Conservation (phyloP, 495 filamentous ascomycete species). For the Podospora comata region DNA sequence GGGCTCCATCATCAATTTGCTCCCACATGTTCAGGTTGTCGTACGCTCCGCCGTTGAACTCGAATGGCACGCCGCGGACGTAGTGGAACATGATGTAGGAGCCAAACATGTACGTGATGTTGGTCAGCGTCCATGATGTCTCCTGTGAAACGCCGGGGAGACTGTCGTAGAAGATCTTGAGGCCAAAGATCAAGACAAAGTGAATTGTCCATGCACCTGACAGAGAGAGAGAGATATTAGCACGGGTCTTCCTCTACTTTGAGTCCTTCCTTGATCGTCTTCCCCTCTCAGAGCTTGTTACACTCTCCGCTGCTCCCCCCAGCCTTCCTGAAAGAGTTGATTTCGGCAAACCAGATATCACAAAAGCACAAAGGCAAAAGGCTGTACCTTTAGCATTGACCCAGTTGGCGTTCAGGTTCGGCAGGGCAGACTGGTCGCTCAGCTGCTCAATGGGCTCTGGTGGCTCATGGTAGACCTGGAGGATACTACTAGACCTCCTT, state of each 20-base stretch:
- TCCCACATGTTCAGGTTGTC: conserved; percentile 99
- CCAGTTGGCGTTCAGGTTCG: conserved; percentile 97
- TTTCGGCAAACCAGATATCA: no score
- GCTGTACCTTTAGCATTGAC: conserved; percentile 90
- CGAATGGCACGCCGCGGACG: conserved; percentile 96
- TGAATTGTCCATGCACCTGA: conserved; percentile 97
- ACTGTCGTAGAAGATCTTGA: conserved; percentile 95
- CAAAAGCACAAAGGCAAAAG: background rate
- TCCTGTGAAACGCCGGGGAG: conserved; percentile 94
- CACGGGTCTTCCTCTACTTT: conserved; percentile 11
- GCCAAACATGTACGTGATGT: conserved; percentile 98
- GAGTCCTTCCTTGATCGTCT: background rate
- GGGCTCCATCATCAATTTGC: conserved; percentile 98
- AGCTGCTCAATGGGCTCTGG: conserved; percentile 90
- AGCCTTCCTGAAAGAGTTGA: no score
- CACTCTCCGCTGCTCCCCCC: no score
- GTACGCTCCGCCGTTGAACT: conserved; percentile 98
- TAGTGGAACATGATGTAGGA: conserved; percentile 99
- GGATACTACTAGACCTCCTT: conserved; percentile 89
- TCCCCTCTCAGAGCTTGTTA: no score
- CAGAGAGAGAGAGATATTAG: background rate
- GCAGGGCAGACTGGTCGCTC: conserved; percentile 89
- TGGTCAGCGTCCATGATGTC: conserved; percentile 96
- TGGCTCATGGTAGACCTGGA: conserved; percentile 84
- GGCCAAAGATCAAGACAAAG: conserved; percentile 77